Evolutionary conservation across 2,329 filamentous ascomycete genomes (phyloP).

Genomic region (Trichoderma breve): DNA sequence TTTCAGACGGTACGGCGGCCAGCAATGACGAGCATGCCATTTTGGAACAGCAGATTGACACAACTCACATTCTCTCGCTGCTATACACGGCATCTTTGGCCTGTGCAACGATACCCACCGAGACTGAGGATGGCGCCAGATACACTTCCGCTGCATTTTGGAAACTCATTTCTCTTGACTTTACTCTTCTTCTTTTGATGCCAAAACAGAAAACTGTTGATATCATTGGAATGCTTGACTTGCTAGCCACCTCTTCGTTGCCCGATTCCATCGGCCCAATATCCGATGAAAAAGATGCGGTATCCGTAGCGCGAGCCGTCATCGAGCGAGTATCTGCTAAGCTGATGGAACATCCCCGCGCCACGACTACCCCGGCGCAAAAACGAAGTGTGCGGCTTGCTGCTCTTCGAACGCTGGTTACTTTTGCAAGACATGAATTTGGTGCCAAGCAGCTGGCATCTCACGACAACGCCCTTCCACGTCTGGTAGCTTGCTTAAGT

Average conservation of each 20-base stretch:
- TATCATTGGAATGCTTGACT: slow-evolving; percentile 61
- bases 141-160: slow-evolving; percentile 55
- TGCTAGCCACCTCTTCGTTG: slow-evolving; percentile 66
- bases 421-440: slow-evolving; percentile 61
- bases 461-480: slow-evolving; percentile 68
- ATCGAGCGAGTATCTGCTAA: slow-evolving; percentile 63
- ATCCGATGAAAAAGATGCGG: slow-evolving; percentile 41
- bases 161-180: slow-evolving; percentile 63
- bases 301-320: slow-evolving; percentile 46
- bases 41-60: slow-evolving; percentile 58
- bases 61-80: slow-evolving; percentile 61
- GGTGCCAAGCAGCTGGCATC: slow-evolving; percentile 64
- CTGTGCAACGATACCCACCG: slow-evolving; percentile 46
- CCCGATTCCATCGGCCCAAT: slow-evolving; percentile 66
- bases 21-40: slow-evolving; percentile 38
- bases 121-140: slow-evolving; percentile 31
- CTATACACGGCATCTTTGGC: slow-evolving; percentile 63
- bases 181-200: slow-evolving; percentile 65
- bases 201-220: slow-evolving; percentile 63
- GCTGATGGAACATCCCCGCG: slow-evolving; percentile 55
- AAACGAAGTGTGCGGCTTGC: slow-evolving; percentile 46
- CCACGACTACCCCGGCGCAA: slow-evolving; percentile 36
- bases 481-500: slow-evolving; percentile 65
- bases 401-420: slow-evolving; percentile 53
- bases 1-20: slow-evolving; percentile 48